Conservation (phyloP, 768 basidiomycete species). For the Clitopilus hobsonii region DNA sequence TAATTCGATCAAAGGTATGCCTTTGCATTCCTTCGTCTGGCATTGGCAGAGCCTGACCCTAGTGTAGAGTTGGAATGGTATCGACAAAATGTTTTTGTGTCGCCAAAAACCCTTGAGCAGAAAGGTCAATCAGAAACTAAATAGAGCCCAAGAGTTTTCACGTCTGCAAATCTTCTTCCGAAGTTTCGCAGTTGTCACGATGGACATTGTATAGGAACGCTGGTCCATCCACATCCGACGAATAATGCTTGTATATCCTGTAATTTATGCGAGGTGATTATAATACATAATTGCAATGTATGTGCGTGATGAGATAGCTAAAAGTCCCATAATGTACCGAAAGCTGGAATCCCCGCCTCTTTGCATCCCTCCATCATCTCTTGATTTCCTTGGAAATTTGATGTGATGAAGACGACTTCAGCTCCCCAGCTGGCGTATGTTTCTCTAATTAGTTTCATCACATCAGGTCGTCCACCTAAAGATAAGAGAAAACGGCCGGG, state of each 20-base stretch:
- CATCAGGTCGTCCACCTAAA: conserved; percentile 67
- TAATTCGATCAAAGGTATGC: conserved; percentile 67
- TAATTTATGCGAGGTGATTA: conserved; percentile 12
- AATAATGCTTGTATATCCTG: background rate
- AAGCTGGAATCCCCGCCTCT: conserved; percentile 62
- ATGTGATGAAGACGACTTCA: conserved; percentile 82
- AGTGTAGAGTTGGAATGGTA: conserved; percentile 77
- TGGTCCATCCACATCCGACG: background rate
- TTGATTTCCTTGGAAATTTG: conserved; percentile 70
- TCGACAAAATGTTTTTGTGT: conserved; percentile 64
- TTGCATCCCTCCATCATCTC: conserved; percentile 85
- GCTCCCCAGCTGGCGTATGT: conserved; percentile 74
- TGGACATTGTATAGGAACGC: background rate
- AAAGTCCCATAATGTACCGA: conserved; percentile 24
- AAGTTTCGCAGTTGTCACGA: background rate
- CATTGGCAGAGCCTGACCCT: background rate
- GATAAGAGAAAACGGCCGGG: background rate
- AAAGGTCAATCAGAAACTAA: background rate
- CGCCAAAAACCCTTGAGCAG: conserved; percentile 14
- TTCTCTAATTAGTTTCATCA: conserved; percentile 73
- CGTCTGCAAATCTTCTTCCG: background rate
- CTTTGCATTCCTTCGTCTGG: background rate
- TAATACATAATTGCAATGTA: background rate
- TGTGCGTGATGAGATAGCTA: conserved; percentile 10
- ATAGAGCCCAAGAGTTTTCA: background rate